Evolutionary conservation across 2,329 filamentous ascomycete genomes (phyloP).

Genomic region (Zymoseptoria crescenta): DNA sequence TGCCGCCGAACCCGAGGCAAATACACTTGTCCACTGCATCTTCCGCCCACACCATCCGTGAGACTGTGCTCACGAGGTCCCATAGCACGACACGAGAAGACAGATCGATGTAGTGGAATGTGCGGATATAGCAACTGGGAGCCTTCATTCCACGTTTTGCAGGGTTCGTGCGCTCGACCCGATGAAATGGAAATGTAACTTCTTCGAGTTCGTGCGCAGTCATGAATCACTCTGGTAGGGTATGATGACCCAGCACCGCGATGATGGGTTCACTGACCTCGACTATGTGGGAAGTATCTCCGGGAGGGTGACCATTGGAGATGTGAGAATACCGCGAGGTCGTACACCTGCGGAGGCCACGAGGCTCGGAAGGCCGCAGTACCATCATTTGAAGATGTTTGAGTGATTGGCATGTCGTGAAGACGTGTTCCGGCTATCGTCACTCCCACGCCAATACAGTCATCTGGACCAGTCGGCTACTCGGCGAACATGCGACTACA

Average conservation of each 20-base stretch:
- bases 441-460: not conserved
- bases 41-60: not conserved
- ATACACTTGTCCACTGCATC: not conserved
- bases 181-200: not conserved
- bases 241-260: not conserved
- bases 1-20: not conserved
- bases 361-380: not conserved
- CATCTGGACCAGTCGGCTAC: not conserved
- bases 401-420: not conserved
- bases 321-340: not conserved
- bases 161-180: not conserved
- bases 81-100: not conserved
- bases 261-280: not conserved
- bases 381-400: not conserved
- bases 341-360: not conserved
- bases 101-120: not conserved
- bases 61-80: not conserved
- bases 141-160: not conserved
- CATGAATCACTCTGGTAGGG: not conserved
- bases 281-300: not conserved
- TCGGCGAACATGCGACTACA: not conserved
- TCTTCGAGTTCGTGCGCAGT: not conserved
- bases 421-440: not conserved
- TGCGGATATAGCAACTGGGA: not conserved
- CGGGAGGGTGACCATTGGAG: not conserved